A percentile compares a stretch with the other conserved stretches of the same genome.
Conservation (phyloP, 2,329 filamentous ascomycete genomes). For the Raffaelea albimanens region DNA sequence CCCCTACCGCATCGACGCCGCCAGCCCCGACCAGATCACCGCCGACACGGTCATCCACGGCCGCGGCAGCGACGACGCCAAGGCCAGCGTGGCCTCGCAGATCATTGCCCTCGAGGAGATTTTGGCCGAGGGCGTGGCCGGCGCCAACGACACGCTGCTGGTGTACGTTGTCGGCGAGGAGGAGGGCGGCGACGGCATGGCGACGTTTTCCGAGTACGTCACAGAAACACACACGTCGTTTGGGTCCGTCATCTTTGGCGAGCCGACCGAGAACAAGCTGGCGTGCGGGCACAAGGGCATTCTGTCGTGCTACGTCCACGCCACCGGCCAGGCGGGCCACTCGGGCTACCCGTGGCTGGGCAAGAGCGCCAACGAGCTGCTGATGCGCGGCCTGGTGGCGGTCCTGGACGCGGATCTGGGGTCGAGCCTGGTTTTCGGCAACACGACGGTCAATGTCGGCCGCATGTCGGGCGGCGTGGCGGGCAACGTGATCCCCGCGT, state of each 20-base stretch:
- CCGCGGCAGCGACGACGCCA: conserved; percentile 65
- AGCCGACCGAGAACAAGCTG: conserved; percentile 82
- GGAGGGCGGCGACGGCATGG: conserved; percentile 72
- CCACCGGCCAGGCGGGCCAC: conserved; percentile 70
- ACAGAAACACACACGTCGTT: conserved; percentile 23
- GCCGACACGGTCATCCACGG: conserved; percentile 51
- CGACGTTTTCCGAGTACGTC: conserved; percentile 32
- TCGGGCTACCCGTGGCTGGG: conserved; percentile 90
- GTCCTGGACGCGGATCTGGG: conserved; percentile 65
- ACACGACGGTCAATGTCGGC: conserved; percentile 85
- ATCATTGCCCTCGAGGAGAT: conserved; percentile 57
- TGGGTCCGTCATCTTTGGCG: conserved; percentile 76
- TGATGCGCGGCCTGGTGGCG: conserved; percentile 62
- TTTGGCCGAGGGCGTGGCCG: conserved; percentile 16
- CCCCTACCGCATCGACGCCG: conserved; percentile 49
- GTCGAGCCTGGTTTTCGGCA: conserved; percentile 67
- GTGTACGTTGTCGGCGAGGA: conserved; percentile 79
- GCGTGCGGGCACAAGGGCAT: conserved; percentile 89
- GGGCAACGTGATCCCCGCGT: conserved; percentile 75
- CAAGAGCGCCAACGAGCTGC: conserved; percentile 71
- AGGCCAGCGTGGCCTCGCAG: conserved; percentile 63
- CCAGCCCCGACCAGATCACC: conserved; percentile 28
- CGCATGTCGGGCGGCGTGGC: conserved; percentile 72
- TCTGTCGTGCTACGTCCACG: conserved; percentile 55
- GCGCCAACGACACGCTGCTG: conserved; percentile 40